Base-by-base conservation (phyloP, 305 asterid species). In the Fraxinus sp. region DNA sequence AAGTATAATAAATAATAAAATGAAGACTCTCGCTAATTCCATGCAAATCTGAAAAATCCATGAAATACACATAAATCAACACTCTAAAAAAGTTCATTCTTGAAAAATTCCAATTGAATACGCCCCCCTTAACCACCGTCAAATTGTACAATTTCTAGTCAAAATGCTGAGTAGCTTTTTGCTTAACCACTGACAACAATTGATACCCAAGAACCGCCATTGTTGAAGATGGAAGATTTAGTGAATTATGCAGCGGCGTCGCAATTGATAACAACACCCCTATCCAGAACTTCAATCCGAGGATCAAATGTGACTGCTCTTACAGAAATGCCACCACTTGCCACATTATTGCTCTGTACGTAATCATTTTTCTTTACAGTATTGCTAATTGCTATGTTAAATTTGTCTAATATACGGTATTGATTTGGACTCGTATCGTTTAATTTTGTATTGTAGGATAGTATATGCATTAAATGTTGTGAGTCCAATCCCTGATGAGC, bases 221-320 rank as follows among this genome's bases (percentile, higher is more conserved):
- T 41, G 52, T 10, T 10, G 52, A 41, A 41, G 44, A 7, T 37
- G 52, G 52, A 41, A 41, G 10, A 10, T 41, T 41, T 7, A 20
- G 59, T 5, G 87, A 81, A 55, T 76, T 85, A 62, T 89, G 91
- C 81, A 79, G 83, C 24, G 91, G 91, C 18, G 11, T 39, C 0
- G 88, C 87, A 68, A 82, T 75, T 6, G 95, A 90, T 88, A 68
- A 74, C 77, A 4, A 88, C 24, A 79, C 83, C 55, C 0, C 41
- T 1, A 18, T 86, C 20, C 3, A 3, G 1, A 16, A 24, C 11
- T 32, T 70, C 22, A 93, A 89, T 62, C 95, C 94, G 1, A 93
- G 88, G 11, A 86, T 93, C 87, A 89, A 91, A 82, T 93, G 95
- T 66, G 89, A 86, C 44, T 93, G 97, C 87, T 79, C 92, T 49